These are phyloP conservation scores for Hypoxylon sp. DNA, from an alignment of 2,329 filamentous ascomycete species.

Conservation along the genomic window DNA sequence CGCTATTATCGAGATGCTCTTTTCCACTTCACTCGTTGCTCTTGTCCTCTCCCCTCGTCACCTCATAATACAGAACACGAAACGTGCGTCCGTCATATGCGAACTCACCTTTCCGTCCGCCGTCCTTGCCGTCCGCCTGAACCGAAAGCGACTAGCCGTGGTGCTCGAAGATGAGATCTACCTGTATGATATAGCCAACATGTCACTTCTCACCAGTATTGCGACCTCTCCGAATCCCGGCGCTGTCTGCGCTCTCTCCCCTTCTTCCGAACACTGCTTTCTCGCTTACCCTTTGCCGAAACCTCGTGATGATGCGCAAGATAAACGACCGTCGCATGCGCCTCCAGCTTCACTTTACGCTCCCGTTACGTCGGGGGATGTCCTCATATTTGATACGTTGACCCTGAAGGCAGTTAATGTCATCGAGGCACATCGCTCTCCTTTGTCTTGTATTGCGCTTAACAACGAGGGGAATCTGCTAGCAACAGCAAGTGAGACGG, in stretches of 20 bases:
- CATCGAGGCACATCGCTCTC: constrained; percentile 93
- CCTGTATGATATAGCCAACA: constrained; percentile 98
- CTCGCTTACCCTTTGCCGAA: constrained; percentile 93
- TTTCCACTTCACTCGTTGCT: constrained; percentile 96
- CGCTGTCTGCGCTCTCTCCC: constrained; percentile 92
- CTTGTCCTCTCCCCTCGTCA: constrained; percentile 92
- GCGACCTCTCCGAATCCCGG: constrained; percentile 93
- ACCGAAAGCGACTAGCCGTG: constrained; percentile 93
- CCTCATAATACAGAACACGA: constrained; percentile 97
- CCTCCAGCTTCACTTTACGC: constrained; percentile 85
- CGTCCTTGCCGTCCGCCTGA: constrained; percentile 92
- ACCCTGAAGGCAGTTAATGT: constrained; percentile 95
- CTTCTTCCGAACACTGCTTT: constrained; percentile 95
- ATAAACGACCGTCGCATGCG: constrained; percentile 81
- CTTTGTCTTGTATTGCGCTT: constrained; percentile 88
- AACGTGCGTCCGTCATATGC: constrained; percentile 88
- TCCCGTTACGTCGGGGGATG: constrained; percentile 88
- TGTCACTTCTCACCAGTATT: constrained; percentile 94
- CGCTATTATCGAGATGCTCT: constrained; percentile 97
- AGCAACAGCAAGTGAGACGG: constrained; percentile 96
- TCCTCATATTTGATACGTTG: constrained; percentile 91
- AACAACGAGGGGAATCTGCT: constrained; percentile 93
- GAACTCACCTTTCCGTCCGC: constrained; percentile 99
- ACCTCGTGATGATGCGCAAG: constrained; percentile 71
- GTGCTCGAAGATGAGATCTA: constrained; percentile 97